Percentiles rank a stretch among this genome's conserved stretches.
phyloP scores from a whole-genome alignment of 495 filamentous ascomycete genomes.

The Endocarpon pusillum region DNA sequence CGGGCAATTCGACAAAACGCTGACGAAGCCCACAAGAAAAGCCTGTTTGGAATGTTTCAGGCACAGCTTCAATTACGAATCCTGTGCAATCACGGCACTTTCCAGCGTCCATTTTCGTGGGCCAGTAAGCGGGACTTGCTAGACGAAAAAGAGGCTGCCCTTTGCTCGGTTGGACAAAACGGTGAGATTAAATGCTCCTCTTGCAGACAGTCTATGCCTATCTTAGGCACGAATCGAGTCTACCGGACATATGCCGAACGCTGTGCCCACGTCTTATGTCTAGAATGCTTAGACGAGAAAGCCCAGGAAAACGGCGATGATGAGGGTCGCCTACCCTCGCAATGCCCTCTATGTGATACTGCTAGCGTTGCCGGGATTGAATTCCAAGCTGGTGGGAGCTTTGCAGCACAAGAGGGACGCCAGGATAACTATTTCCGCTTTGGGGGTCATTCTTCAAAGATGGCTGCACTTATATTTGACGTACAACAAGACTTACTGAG shows the following conservation, averaged over 20 bases:
- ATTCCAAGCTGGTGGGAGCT: background rate
- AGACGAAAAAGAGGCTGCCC: slow-evolving; percentile 6
- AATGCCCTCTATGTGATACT: background rate
- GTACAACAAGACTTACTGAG: slow-evolving; percentile 11
- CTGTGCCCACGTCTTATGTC: slow-evolving; percentile 11
- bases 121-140: slow-evolving; percentile 10
- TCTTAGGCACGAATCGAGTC: slow-evolving; percentile 1
- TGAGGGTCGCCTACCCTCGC: background rate
- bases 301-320: background rate
- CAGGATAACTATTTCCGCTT: slow-evolving; percentile 9
- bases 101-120: slow-evolving; percentile 21
- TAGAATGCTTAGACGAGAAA: slow-evolving; percentile 2
- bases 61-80: slow-evolving; percentile 24
- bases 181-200: slow-evolving; percentile 9
- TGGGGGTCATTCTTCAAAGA: slow-evolving; percentile 13
- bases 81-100: slow-evolving; percentile 31
- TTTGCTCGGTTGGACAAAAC: slow-evolving; percentile 7
- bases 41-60: slow-evolving; percentile 21
- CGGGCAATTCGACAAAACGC: slow-evolving; percentile 15
- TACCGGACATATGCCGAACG: slow-evolving; percentile 10
- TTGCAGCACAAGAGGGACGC: background rate
- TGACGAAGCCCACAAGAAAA: slow-evolving; percentile 10
- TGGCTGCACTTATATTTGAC: slow-evolving; percentile 18
- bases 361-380: background rate
- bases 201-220: slow-evolving; percentile 6